Evolutionary conservation across 1,284 basidiomycete species (phyloP).

Genomic region (Ustilago nuda): DNA sequence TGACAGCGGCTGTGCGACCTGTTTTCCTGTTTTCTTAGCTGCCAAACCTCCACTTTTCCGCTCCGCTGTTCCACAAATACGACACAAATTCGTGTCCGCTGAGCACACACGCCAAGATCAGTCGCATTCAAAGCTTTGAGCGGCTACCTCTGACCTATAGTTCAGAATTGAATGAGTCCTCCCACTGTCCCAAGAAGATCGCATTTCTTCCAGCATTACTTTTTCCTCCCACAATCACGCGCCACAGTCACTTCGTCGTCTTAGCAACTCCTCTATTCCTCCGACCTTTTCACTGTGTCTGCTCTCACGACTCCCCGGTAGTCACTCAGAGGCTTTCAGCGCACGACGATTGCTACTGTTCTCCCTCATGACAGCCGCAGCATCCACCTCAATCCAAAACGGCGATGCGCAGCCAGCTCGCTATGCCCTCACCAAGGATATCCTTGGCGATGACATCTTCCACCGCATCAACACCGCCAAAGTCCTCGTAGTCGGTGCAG

Average conservation of each 20-base stretch:
- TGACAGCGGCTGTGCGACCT: background rate
- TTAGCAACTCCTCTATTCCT: background rate
- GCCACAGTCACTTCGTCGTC: slow-evolving; percentile 1
- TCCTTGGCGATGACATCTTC: slow-evolving; percentile 41
- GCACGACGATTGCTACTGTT: background rate
- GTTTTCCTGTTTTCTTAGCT: background rate
- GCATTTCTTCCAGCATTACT: slow-evolving; percentile 9
- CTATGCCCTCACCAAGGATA: slow-evolving; percentile 30
- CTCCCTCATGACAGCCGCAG: slow-evolving; percentile 12
- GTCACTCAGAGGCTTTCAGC: background rate
- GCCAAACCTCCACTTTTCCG: slow-evolving; percentile 12
- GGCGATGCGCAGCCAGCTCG: slow-evolving; percentile 26
- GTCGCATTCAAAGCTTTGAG: slow-evolving; percentile 7
- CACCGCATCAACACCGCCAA: slow-evolving; percentile 35
- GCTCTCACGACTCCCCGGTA: background rate
- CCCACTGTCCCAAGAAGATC: background rate
- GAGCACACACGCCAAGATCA: background rate
- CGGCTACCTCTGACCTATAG: background rate
- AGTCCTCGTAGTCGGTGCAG: slow-evolving; percentile 90
- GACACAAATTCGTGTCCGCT: slow-evolving; percentile 5
- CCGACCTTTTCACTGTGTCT: background rate
- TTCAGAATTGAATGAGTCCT: slow-evolving; percentile 13
- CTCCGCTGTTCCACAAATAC: background rate
- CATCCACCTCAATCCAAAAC: slow-evolving; percentile 23
- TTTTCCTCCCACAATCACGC: background rate